Evolutionary conservation across 441 rosid species (phyloP), one percentile per base, ranked within the genome.

Genomic region (Capsella rubella): DNA sequence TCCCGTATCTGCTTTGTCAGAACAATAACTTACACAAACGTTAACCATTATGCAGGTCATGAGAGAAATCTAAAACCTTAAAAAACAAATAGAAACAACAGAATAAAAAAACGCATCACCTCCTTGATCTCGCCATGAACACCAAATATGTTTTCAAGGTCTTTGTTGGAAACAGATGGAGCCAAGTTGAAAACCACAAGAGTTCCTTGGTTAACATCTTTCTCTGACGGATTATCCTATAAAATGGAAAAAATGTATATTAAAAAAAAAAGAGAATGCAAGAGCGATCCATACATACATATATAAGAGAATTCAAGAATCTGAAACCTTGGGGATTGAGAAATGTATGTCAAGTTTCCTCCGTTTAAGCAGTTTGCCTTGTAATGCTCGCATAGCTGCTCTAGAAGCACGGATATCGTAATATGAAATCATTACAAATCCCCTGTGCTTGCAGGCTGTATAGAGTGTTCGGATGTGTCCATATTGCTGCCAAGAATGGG

Each of bases 341-440:
- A 89, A 95, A 81, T 95, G 99, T 71, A 95, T 95, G 76, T 95
- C 98, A 52, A 95, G 97, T 69, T 95, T 95, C 77, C 99, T 95
- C 72, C 96, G 79, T 43, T 92, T 79, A 28, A 95, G 80, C n/a
- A 96, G 91, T 84, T 87, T 95, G 83, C 88, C 86, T 79, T 92
- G 98, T 69, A 95, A 80, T 0, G 89, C 84, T 66, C 99, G 93
- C 97, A 95, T 90, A 49, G 98, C 99, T 71, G 88, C 89, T 83
- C 97, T 88, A 47, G 99, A 97, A 79, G 90, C 83, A 71, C 99
- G 98, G 25, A 95, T 95, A 79, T 95, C 99, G 72, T 88, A 89
- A 65, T 90, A 95, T 21, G 97, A 95, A 71, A 95, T 90, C 98
- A 95, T 95, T 79, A 95, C 98, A 67, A 95, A 95, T 15, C 99